phyloP scores from a whole-genome alignment of 805 yeast genomes.

The Ogataea chonburiensis region DNA sequence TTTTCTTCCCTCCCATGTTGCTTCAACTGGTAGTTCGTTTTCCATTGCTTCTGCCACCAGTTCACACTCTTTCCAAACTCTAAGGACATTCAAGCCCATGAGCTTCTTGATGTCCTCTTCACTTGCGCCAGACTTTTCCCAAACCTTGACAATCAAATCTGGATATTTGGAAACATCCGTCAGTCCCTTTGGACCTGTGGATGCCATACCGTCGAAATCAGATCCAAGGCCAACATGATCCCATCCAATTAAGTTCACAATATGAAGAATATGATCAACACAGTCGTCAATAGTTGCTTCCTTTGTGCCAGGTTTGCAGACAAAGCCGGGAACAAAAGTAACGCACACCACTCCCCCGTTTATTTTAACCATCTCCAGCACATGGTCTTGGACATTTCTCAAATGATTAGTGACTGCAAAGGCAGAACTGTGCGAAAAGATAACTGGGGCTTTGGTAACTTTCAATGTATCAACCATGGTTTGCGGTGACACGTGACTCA shows the following conservation, averaged over 20 bases:
- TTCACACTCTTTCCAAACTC: slow-evolving; percentile 49
- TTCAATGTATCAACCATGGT: slow-evolving; percentile 47
- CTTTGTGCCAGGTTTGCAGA: slow-evolving; percentile 24
- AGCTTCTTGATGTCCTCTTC: slow-evolving; percentile 44
- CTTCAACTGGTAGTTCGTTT: slow-evolving; percentile 32
- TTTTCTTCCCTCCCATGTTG: slow-evolving; percentile 41
- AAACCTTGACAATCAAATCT: slow-evolving; percentile 40
- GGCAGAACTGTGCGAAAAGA: slow-evolving; percentile 50
- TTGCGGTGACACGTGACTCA: slow-evolving; percentile 47
- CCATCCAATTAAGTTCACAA: slow-evolving; percentile 48
- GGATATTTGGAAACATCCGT: slow-evolving; percentile 57
- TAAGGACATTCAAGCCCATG: slow-evolving; percentile 45
- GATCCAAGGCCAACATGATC: slow-evolving; percentile 52
- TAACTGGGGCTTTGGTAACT: slow-evolving; percentile 44
- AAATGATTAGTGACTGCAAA: slow-evolving; percentile 39
- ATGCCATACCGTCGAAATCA: slow-evolving; percentile 51
- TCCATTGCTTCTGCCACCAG: slow-evolving; percentile 28
- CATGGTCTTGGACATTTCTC: slow-evolving; percentile 50
- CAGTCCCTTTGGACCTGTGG: slow-evolving; percentile 42
- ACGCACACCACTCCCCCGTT: slow-evolving; percentile 50
- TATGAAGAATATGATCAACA: slow-evolving; percentile 44
- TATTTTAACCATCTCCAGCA: slow-evolving; percentile 37
- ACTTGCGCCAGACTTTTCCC: slow-evolving; percentile 37
- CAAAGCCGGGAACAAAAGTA: slow-evolving; percentile 45
- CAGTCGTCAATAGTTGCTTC: slow-evolving; percentile 46